A percentile compares a stretch with the other conserved stretches of the same genome.
Conservation (phyloP, 2,329 filamentous ascomycete species). For the Torrubiella hemipterigena region DNA sequence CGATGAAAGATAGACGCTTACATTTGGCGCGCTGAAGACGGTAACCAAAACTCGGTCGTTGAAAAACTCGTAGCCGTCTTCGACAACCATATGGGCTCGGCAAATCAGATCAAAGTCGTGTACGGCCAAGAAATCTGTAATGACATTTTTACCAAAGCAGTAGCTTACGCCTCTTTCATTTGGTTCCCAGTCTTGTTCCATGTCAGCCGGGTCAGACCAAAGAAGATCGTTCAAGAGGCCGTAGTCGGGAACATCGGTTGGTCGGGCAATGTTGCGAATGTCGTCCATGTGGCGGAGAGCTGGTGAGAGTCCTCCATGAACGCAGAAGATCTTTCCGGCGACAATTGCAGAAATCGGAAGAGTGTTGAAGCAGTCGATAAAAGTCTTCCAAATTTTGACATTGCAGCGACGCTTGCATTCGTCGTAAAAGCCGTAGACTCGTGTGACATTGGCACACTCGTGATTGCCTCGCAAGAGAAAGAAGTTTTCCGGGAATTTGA, state of each 20-base stretch:
- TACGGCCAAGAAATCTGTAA: conserved; percentile 84
- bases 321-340: conserved; percentile 93
- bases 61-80: conserved; percentile 98
- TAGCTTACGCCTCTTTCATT: conserved; percentile 97
- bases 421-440: conserved; percentile 96
- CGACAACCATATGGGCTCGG: conserved; percentile 96
- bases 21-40: conserved; percentile 94
- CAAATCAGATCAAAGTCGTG: conserved; percentile 98
- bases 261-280: conserved; percentile 87
- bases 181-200: conserved; percentile 96
- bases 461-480: conserved; percentile 91
- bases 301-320: conserved; percentile 88
- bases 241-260: conserved; percentile 95
- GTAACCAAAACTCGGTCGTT: conserved; percentile 90
- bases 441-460: conserved; percentile 90
- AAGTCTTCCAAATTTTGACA: conserved; percentile 97
- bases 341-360: conserved; percentile 94
- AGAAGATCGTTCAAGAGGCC: conserved; percentile 88
- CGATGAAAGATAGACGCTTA: conserved; percentile 35
- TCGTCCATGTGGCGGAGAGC: conserved; percentile 95
- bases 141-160: conserved; percentile 96
- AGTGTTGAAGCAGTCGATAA: conserved; percentile 92
- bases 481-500: conserved; percentile 96
- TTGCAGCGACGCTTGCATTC: conserved; percentile 95
- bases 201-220: conserved; percentile 96